Base-by-base conservation (phyloP, 257 asterid genomes). In the Nicotiana undulata region DNA sequence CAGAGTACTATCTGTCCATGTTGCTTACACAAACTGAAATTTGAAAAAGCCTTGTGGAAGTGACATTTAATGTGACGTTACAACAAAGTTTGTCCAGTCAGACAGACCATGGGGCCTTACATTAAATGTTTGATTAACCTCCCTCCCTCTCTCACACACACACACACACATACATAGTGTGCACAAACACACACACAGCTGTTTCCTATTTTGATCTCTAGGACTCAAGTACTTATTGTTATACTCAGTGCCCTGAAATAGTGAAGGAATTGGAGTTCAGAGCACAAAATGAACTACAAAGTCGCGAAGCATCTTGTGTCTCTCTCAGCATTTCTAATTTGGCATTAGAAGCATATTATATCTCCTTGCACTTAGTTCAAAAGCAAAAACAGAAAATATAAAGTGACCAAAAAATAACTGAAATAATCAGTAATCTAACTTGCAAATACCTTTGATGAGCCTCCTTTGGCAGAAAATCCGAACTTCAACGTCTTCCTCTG, bases 401-500 rank as follows among this genome's bases (percentile, higher is more conserved):
- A 26, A 16, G 44, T 49, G 40, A 70, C 77, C 60, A 49, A 72
- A 11, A 74, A 29, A 15, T 24, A 72, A 16, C 24, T 74, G 79
- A 74, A 12, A 24, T 26, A 24, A 49, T 49, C 24, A 0, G 15
- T 46, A 24, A 74, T 22, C 77, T 44, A 70, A 44, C 77, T 51
- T 44, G 32, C 37, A 80, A 70, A 72, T 90, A 94, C 98, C 99
- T 82, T 94, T 63, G 88, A 79, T 3, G 88, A 29, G 85, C 89
- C 84, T 84, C 93, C 89, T 87, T 94, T 96, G 31, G 93, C 88
- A 10, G 98, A 89, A 87, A 96, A 94, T 61, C 99, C 98, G 22
- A 96, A 94, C 86, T 96, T 96, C 78, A 96, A 83, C 77, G 83
- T 89, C 89, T 92, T 94, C 82, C 98, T 87, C 85, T 90, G 99